Evolutionary conservation across 306 rosid genomes (phyloP).

Genomic region (Carpinus viminea): DNA sequence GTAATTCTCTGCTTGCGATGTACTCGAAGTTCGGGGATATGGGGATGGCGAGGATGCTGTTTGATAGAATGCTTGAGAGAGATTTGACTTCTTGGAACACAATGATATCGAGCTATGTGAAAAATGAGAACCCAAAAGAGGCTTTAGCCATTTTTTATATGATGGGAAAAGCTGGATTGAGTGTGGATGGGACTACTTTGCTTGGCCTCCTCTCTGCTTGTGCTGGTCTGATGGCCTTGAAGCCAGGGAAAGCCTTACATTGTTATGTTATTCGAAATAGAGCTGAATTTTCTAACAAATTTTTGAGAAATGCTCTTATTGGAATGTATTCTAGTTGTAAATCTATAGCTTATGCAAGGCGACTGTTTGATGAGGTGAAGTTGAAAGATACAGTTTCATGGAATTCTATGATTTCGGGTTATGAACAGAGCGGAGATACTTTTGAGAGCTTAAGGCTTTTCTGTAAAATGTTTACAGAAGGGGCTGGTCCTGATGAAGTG

Average conservation of each 20-base stretch:
- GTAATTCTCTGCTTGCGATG: slow-evolving; percentile 51
- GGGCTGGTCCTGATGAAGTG: slow-evolving; percentile 51
- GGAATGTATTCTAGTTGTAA: slow-evolving; percentile 58
- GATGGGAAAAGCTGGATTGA: slow-evolving; percentile 36
- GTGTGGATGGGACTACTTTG: slow-evolving; percentile 55
- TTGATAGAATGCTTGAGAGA: slow-evolving; percentile 55
- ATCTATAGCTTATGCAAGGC: slow-evolving; percentile 38
- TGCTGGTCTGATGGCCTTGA: slow-evolving; percentile 45
- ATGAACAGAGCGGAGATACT: slow-evolving; percentile 46
- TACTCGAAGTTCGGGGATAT: slow-evolving; percentile 42
- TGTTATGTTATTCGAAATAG: slow-evolving; percentile 41
- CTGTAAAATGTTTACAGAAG: slow-evolving; percentile 47
- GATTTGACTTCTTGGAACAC: slow-evolving; percentile 60
- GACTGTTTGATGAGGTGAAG: slow-evolving; percentile 41
- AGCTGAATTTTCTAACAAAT: slow-evolving; percentile 30
- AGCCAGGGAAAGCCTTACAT: slow-evolving; percentile 50
- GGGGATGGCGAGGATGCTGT: slow-evolving; percentile 44
- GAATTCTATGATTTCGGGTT: slow-evolving; percentile 66
- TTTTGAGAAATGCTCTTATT: slow-evolving; percentile 52
- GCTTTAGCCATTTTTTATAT: slow-evolving; percentile 35
- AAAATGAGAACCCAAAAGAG: slow-evolving; percentile 32
- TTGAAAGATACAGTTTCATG: slow-evolving; percentile 51
- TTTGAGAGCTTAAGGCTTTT: slow-evolving; percentile 53
- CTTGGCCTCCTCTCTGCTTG: slow-evolving; percentile 50
- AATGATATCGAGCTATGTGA: slow-evolving; percentile 46